phyloP scores from a whole-genome alignment of 176 grass and related monocot genomes.

The Poa pratensis region DNA sequence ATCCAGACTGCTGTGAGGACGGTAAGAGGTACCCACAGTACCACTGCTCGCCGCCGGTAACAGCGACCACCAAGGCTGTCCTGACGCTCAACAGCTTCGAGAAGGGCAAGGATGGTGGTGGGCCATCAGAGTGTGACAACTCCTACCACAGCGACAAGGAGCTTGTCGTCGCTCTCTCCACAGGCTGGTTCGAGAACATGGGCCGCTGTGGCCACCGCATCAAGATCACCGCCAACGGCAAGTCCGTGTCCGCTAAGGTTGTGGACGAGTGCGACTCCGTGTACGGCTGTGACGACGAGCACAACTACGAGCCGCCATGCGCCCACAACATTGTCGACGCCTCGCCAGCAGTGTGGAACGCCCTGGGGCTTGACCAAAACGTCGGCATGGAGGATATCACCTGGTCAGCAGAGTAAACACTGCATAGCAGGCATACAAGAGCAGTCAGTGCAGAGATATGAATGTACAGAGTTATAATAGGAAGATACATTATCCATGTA shows the following conservation, averaged over 20 bases:
- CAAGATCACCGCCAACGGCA: constrained; percentile 44
- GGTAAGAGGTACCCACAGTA: constrained; percentile 63
- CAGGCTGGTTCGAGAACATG: constrained; percentile 50
- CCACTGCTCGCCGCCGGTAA: constrained; percentile 60
- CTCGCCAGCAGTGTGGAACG: constrained; percentile 54
- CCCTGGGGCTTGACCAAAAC: constrained; percentile 43
- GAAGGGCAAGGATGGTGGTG: constrained; percentile 57
- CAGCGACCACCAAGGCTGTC: constrained; percentile 36
- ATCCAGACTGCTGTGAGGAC: constrained; percentile 58
- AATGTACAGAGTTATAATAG: not conserved
- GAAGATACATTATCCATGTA: constrained; percentile 1
- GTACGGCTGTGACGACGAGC: constrained; percentile 48
- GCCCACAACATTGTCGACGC: constrained; percentile 52
- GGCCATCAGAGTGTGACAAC: constrained; percentile 52
- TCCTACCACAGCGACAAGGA: constrained; percentile 53
- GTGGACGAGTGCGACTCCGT: constrained; percentile 78
- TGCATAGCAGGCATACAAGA: not conserved
- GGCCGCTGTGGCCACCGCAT: constrained; percentile 46
- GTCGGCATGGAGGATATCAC: constrained; percentile 35
- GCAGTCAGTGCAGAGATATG: not conserved
- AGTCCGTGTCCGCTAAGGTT: constrained; percentile 51
- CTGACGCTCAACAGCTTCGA: constrained; percentile 64
- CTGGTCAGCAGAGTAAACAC: constrained; percentile 37
- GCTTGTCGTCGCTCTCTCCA: constrained; percentile 55
- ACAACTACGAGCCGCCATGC: constrained; percentile 57